Percentiles rank a stretch among this genome's conserved stretches.
These are phyloP conservation scores for Xylariaceae sp. DNA, from an alignment of 2,329 filamentous ascomycete genomes.

Conservation along the genomic window DNA sequence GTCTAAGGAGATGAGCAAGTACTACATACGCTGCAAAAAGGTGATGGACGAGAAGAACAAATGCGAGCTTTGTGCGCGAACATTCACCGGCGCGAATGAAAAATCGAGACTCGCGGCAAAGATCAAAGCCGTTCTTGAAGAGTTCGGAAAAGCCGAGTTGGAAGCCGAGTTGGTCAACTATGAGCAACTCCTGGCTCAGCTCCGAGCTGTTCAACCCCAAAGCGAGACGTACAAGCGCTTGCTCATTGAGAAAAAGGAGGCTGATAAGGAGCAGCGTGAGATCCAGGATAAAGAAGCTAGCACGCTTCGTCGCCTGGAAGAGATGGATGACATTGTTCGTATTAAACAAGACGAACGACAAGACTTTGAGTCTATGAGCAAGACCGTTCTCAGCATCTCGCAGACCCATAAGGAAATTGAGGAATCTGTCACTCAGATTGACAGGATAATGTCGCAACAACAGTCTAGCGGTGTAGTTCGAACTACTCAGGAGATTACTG, in stretches of 20 bases:
- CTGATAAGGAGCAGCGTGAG: conserved; percentile 58
- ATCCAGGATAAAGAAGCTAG: conserved; percentile 57
- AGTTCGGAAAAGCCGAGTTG: conserved; percentile 56
- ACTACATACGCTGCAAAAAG: conserved; percentile 63
- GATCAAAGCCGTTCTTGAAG: conserved; percentile 59
- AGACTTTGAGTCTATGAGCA: conserved; percentile 70
- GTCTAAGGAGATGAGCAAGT: conserved; percentile 63
- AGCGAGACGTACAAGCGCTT: conserved; percentile 73
- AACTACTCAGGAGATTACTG: conserved; percentile 78
- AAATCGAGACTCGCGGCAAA: conserved; percentile 61
- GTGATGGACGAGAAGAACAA: conserved; percentile 62
- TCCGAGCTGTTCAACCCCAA: conserved; percentile 58
- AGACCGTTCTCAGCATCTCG: conserved; percentile 69
- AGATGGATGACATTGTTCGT: conserved; percentile 60
- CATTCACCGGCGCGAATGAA: conserved; percentile 57
- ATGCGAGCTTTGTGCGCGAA: conserved; percentile 71
- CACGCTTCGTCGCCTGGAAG: conserved; percentile 58
- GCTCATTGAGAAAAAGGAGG: conserved; percentile 62
- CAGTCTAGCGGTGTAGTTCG: conserved; percentile 59
- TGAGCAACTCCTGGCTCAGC: conserved; percentile 48
- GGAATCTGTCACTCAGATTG: conserved; percentile 66
- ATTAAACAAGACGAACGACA: conserved; percentile 60
- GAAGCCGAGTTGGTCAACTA: conserved; percentile 54
- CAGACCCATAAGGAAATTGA: conserved; percentile 68
- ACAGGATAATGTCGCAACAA: conserved; percentile 70